Conservation (phyloP, 2,329 filamentous ascomycete genomes). For the Fonsecaea monophora region DNA sequence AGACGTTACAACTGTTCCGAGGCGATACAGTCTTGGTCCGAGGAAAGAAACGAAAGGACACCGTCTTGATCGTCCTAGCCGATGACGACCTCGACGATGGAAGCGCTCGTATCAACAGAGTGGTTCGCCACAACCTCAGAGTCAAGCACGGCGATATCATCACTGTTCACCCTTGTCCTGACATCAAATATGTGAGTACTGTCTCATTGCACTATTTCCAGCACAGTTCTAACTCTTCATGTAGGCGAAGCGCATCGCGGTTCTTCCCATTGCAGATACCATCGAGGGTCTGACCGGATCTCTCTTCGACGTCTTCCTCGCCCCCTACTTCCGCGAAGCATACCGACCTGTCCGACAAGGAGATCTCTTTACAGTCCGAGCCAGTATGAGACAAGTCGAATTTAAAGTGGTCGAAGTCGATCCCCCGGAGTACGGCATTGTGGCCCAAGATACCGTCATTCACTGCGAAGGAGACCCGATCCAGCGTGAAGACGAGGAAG, state of each 20-base stretch:
- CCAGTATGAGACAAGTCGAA: slow-evolving; percentile 98
- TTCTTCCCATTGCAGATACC: slow-evolving; percentile 96
- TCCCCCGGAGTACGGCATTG: slow-evolving; percentile 96
- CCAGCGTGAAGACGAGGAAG: slow-evolving; percentile 98
- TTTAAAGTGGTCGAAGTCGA: slow-evolving; percentile 99
- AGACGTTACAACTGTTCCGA: slow-evolving; percentile 95
- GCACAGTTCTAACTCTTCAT: slow-evolving; percentile 19
- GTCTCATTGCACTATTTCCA: not conserved
- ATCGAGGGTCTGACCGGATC: slow-evolving; percentile 97
- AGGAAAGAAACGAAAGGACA: slow-evolving; percentile 99
- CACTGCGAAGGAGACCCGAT: slow-evolving; percentile 98
- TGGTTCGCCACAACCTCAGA: slow-evolving; percentile 95
- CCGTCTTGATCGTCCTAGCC: slow-evolving; percentile 93
- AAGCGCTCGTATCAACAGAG: slow-evolving; percentile 95
- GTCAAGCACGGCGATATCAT: slow-evolving; percentile 99
- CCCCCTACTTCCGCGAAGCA: slow-evolving; percentile 98
- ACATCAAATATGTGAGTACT: slow-evolving; percentile 98
- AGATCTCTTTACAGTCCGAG: slow-evolving; percentile 95
- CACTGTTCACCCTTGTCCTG: slow-evolving; percentile 95
- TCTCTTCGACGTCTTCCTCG: slow-evolving; percentile 98
- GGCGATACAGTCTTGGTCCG: slow-evolving; percentile 97
- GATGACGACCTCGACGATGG: slow-evolving; percentile 98
- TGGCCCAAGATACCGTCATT: slow-evolving; percentile 97
- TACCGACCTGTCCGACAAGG: slow-evolving; percentile 97
- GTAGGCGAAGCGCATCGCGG: slow-evolving; percentile 97